Percentiles rank a stretch among this genome's conserved stretches.
Conservation (phyloP, 345 rosid species). For the Firmiana major region DNA sequence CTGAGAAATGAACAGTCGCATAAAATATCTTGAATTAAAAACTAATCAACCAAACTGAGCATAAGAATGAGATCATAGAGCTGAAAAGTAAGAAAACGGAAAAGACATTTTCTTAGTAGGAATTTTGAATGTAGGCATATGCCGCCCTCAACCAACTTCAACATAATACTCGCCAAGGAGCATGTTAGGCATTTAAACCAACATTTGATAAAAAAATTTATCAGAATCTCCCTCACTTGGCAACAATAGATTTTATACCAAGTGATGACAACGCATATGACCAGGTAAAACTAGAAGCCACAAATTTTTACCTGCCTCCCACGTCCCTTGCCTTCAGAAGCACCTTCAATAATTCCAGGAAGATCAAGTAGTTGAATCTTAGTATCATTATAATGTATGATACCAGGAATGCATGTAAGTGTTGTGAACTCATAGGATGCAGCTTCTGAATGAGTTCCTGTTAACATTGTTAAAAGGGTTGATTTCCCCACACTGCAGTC, state of each 20-base stretch:
- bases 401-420: constrained; percentile 97
- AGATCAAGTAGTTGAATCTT: constrained; percentile 97
- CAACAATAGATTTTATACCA: not conserved
- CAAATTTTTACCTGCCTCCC: constrained; percentile 80
- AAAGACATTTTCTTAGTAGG: not conserved
- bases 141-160: not conserved
- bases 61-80: not conserved
- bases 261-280: not conserved
- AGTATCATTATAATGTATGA: constrained; percentile 89
- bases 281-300: not conserved
- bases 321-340: constrained; percentile 98
- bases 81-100: not conserved
- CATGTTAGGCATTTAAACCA: not conserved
- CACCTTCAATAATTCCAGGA: constrained; percentile 99
- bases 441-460: constrained; percentile 99
- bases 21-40: constrained; percentile 4
- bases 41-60: not conserved
- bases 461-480: constrained; percentile 88
- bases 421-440: constrained; percentile 98
- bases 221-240: not conserved
- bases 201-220: not conserved
- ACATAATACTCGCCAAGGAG: not conserved
- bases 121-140: not conserved
- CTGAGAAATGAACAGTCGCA: constrained; percentile 41
- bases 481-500: constrained; percentile 92